Base-by-base conservation (phyloP, 768 basidiomycete genomes). In the Pholiota molesta region DNA sequence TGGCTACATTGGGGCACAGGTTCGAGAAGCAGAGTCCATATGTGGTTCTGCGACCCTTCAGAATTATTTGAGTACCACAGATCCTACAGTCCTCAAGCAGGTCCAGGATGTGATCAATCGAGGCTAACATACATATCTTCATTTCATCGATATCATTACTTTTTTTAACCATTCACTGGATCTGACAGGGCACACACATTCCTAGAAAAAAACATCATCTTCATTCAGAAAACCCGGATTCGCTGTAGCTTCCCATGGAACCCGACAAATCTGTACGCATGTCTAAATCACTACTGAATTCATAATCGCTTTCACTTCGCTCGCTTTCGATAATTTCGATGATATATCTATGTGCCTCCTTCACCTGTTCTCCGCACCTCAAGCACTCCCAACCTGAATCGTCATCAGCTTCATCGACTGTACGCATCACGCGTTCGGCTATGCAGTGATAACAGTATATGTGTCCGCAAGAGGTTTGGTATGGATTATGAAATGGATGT, bases 371-470 rank as follows among this genome's bases (percentile, higher is more conserved):
- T 6, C 81, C 83, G 70, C 95, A 98, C 55, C 95, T 81, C 59
- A 97, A 72, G 75, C 95, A 98, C 64, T 87, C 86, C 95, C 95
- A 97, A 21, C 81, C 81, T 54, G 76, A 69, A 35, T 82, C 75
- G 17, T 81, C 80, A 55, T 81, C 82, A 23, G 79, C 85, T 37
- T 90, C 92, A 62, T 90, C 89, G 4, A 85, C 87, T 5, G 83
- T 83, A 37, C 83, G 86, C 69, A 93, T 82, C 78, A 98, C 84
- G 63, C 88, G 86, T 70, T 92, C 91, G 14, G 93, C 85, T 44
- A 99, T 81, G 75, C 97, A 99, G 67, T 90, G 89, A 73, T 98
- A 99, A 75, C 97, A 99, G 76, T 96, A 99, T 14, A 85, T 73
- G 71, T 97, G 94, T 7, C 86, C 89, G 64, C 92, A 95, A 31